Evolutionary conservation across 768 basidiomycete genomes (phyloP).

Genomic region (Suillus hirtellus): DNA sequence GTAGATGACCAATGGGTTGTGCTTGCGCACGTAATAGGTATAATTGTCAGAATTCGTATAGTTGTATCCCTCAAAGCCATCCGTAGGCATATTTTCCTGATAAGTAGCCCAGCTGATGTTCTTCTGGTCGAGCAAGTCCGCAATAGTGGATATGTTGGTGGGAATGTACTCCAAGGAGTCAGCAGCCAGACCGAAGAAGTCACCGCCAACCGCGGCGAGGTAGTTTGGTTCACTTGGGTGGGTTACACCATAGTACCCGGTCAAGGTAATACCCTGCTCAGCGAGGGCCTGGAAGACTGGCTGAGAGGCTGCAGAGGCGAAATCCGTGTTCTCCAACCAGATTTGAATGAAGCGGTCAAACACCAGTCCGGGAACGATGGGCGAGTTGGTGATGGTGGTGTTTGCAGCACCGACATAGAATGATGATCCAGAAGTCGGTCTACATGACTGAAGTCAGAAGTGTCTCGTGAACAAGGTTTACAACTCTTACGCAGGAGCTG

Average conservation of each 20-base stretch:
- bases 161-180: slow-evolving; percentile 40
- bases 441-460: slow-evolving; percentile 15
- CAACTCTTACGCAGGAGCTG: slow-evolving; percentile 28
- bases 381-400: slow-evolving; percentile 40
- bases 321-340: slow-evolving; percentile 69
- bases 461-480: background rate
- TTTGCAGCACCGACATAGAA: slow-evolving; percentile 47
- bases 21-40: slow-evolving; percentile 57
- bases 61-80: slow-evolving; percentile 46
- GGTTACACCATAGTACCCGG: slow-evolving; percentile 48
- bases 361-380: slow-evolving; percentile 40
- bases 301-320: slow-evolving; percentile 27
- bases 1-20: slow-evolving; percentile 53
- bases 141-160: slow-evolving; percentile 53
- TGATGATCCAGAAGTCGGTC: slow-evolving; percentile 30
- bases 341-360: slow-evolving; percentile 55
- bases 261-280: slow-evolving; percentile 49
- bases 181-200: slow-evolving; percentile 50
- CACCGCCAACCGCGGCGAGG: slow-evolving; percentile 46
- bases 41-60: slow-evolving; percentile 35
- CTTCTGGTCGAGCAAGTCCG: slow-evolving; percentile 60
- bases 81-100: slow-evolving; percentile 57
- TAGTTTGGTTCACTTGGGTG: slow-evolving; percentile 69
- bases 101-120: slow-evolving; percentile 62
- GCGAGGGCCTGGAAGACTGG: slow-evolving; percentile 40